Percentiles rank a stretch among this genome's conserved stretches.
Evolutionary conservation across 1,139 yeast species (phyloP).

Genomic region (Zygosaccharomyces pseudobailii): DNA sequence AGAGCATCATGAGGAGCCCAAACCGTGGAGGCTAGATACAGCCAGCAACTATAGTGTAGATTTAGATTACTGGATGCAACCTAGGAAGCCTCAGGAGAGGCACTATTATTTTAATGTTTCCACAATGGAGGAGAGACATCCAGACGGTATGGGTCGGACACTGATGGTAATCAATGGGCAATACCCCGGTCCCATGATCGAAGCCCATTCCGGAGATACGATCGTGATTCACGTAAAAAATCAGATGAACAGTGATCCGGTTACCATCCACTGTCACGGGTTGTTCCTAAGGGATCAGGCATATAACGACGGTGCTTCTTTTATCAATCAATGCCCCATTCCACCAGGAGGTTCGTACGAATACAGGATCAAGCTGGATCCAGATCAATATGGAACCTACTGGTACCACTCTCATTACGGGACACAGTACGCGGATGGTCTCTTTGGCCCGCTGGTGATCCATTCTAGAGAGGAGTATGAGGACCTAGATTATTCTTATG

Average conservation of each 20-base stretch:
- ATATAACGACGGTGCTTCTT: constrained; percentile 57
- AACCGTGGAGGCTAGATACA: constrained; percentile 18
- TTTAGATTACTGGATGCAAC: constrained; percentile 14
- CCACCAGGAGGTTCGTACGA: constrained; percentile 49
- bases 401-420: constrained; percentile 62
- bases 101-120: constrained; percentile 20
- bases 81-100: constrained; percentile 14
- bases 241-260: constrained; percentile 41
- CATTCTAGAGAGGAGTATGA: constrained; percentile 38
- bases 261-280: constrained; percentile 59
- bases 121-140: constrained; percentile 17
- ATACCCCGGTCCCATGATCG: constrained; percentile 41
- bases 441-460: constrained; percentile 51
- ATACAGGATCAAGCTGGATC: constrained; percentile 47
- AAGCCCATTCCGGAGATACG: constrained; percentile 45
- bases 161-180: constrained; percentile 46
- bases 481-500: constrained; percentile 39
- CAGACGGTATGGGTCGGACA: constrained; percentile 34
- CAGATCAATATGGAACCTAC: constrained; percentile 50
- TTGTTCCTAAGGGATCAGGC: constrained; percentile 44
- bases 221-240: constrained; percentile 45
- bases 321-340: constrained; percentile 58
- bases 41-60: constrained; percentile 16
- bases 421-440: constrained; percentile 56
- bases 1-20: background rate